Conservation (phyloP, 116 monocot species). For the Zostera marina region DNA sequence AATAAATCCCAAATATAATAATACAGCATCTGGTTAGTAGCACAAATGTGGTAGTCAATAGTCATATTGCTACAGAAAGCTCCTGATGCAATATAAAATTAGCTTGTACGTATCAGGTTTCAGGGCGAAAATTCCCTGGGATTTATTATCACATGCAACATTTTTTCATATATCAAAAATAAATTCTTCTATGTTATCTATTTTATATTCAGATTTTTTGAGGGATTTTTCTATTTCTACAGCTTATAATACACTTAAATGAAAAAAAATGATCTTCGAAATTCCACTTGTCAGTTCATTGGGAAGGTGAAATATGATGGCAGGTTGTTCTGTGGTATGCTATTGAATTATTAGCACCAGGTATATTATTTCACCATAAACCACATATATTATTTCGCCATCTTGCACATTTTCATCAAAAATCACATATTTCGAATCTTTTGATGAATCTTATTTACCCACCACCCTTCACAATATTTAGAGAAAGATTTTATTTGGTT, state of each 20-base stretch:
- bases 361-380: no score
- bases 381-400: not conserved
- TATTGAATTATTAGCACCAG: no score
- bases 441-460: no score
- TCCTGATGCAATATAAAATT: conserved; percentile 22
- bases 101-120: conserved; percentile 19
- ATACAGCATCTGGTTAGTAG: not conserved
- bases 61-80: conserved; percentile 8
- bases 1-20: not conserved
- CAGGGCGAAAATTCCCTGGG: conserved; percentile 3
- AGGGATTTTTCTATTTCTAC: not conserved
- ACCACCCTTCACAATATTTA: no score
- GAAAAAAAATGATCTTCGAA: no score
- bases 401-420: not conserved
- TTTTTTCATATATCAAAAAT: conserved; percentile 1
- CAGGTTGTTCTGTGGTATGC: no score
- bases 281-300: no score
- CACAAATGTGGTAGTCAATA: not conserved
- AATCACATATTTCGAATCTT: not conserved
- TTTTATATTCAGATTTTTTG: not conserved
- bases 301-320: no score
- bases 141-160: conserved; percentile 14
- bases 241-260: not conserved
- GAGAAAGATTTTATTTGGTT: no score
- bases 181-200: not conserved